Percentiles rank a stretch among this genome's conserved stretches.
phyloP scores from a whole-genome alignment of 176 grass and related monocot species.

The Canna indica region DNA sequence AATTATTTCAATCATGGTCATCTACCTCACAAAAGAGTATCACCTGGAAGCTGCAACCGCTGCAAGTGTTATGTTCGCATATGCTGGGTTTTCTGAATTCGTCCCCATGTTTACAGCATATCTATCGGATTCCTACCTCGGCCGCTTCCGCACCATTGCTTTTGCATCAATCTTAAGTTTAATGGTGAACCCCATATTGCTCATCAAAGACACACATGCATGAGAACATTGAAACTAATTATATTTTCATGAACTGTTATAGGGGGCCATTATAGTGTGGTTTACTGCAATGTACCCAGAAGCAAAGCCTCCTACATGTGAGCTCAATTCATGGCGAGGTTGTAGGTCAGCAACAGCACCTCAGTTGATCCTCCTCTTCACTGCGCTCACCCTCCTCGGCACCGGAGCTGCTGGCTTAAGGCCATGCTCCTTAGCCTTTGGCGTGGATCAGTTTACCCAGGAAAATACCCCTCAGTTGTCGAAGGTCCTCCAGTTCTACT shows the following conservation, averaged over 20 bases:
- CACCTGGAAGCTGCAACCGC: conserved; percentile 31
- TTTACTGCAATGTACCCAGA: conserved; percentile 27
- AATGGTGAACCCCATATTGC: no score
- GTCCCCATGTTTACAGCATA: conserved; percentile 35
- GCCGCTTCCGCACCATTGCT: conserved; percentile 39
- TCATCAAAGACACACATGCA: no score
- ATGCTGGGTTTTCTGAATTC: conserved; percentile 25
- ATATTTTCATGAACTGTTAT: no score
- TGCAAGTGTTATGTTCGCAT: conserved; percentile 19
- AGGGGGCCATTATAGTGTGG: conserved; percentile 40
- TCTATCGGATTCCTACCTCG: conserved; percentile 41
- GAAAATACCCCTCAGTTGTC: conserved; percentile 14
- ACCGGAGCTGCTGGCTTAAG: conserved; percentile 35
- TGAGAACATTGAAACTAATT: no score
- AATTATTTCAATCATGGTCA: conserved; percentile 40
- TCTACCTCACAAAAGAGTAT: conserved; percentile 50
- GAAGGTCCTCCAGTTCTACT: conserved; percentile 39
- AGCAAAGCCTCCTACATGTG: conserved; percentile 24
- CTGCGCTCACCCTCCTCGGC: conserved; percentile 29
- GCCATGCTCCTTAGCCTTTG: conserved; percentile 52
- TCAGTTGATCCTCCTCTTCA: conserved; percentile 29
- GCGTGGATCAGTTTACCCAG: conserved; percentile 47
- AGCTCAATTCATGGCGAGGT: background rate
- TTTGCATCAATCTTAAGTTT: conserved; percentile 28
- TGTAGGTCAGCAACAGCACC: conserved; percentile 15